These are phyloP conservation scores for Pyracantha coccinea DNA, from an alignment of 331 rosid genomes.

Conservation along the genomic window DNA sequence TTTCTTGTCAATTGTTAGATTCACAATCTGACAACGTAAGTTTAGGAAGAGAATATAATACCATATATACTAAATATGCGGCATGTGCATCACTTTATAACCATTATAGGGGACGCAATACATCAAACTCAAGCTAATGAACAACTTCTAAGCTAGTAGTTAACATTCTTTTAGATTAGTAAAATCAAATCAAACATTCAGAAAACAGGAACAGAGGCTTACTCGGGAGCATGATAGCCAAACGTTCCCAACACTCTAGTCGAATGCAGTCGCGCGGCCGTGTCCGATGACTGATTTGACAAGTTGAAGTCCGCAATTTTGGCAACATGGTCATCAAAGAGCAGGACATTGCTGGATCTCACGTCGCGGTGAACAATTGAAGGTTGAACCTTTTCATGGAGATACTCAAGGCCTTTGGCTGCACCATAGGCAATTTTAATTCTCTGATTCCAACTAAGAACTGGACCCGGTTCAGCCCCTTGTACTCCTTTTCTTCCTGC, in stretches of 20 bases:
- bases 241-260: conserved; percentile 96
- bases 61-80: background rate
- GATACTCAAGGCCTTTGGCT: conserved; percentile 86
- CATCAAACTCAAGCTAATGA: background rate
- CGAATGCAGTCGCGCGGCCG: conserved; percentile 85
- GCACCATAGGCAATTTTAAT: conserved; percentile 85
- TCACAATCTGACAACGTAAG: background rate
- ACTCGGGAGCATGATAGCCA: conserved; percentile 96
- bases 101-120: background rate
- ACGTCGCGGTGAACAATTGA: conserved; percentile 83
- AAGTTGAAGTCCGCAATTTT: conserved; percentile 89
- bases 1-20: background rate
- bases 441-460: conserved; percentile 71
- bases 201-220: conserved; percentile 16
- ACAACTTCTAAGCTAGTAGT: background rate
- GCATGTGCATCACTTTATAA: background rate
- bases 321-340: conserved; percentile 60
- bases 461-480: conserved; percentile 97
- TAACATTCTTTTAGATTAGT: background rate
- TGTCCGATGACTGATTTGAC: conserved; percentile 85
- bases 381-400: conserved; percentile 91
- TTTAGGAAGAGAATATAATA: background rate
- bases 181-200: background rate
- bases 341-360: conserved; percentile 87
- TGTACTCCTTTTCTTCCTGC: conserved; percentile 95